Base-by-base conservation (phyloP, 495 filamentous ascomycete genomes). In the Neurospora cerealis region DNA sequence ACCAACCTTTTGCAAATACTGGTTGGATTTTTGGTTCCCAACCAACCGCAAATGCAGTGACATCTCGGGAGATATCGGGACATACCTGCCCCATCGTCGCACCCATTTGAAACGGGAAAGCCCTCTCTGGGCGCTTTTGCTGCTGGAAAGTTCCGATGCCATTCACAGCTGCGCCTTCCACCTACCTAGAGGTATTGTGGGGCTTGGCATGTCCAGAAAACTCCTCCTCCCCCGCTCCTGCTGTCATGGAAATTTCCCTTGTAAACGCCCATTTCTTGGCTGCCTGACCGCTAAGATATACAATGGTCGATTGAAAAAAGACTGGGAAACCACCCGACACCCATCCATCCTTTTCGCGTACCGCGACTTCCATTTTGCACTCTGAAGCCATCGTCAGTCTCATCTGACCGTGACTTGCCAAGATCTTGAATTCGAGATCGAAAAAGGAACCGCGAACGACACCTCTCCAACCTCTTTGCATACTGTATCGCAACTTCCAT, bases 31-130 rank as follows among this genome's bases (percentile, higher is more conserved):
- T 1, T 17, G 3, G 11, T 34, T 62, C 28, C 4, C 48, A 62
- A 17, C 28, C 54, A 66, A 66, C 54, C 54, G 28, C 54, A 32
- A 60, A 60, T 28, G 21, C 48, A 60, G 21, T 60, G 21, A 5
- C 66, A 70, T 69, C 74, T 40, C 75, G 75, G 75, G 44, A 75
- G 48, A 77, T 75, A n/a, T 77, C 75, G 75, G 75, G 60, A 73
- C 34, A 60, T 1, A 5, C 48, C 32, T 71, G 73, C 15, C 19
- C 7, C 28, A 69, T 42, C 60, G 74, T 74, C 72, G 72, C 73
- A 76, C 54, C 54, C 28, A 34, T 32, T 62, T 62, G 54, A 32
- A 60, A 34, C 24, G 28, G 54, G 54, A 28, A 62, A 62, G 54
- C 5, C 21, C 48, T 34, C 32, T 39, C 3, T 13, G 3, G 54